These are phyloP conservation scores for Myxozyma mucilagina DNA, from an alignment of 805 yeast genomes.

Conservation along the genomic window DNA sequence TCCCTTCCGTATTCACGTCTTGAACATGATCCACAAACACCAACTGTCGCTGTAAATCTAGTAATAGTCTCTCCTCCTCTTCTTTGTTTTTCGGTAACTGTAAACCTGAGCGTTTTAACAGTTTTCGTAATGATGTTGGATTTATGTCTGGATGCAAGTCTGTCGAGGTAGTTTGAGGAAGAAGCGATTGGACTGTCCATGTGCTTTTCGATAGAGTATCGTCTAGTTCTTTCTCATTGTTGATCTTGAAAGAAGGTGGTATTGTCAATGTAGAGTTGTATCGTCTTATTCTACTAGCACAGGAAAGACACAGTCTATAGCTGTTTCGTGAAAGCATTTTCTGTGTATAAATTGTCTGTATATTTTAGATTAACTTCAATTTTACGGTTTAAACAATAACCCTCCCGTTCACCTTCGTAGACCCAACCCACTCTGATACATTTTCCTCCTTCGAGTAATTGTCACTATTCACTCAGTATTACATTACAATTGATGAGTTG, in stretches of 20 bases:
- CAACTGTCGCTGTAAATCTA: constrained; percentile 42
- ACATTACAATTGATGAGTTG: neutral
- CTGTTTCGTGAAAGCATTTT: too few species aligned
- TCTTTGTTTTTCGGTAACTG: constrained; percentile 28
- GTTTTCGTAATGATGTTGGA: constrained; percentile 33
- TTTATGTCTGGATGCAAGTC: constrained; percentile 17
- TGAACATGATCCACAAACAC: constrained; percentile 43
- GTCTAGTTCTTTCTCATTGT: constrained; percentile 14
- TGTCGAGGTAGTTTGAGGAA: constrained; percentile 1
- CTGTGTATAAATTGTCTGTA: too few species aligned
- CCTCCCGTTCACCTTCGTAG: too few species aligned
- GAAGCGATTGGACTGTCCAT: constrained; percentile 19
- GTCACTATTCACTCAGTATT: neutral
- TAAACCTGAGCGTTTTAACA: constrained; percentile 39
- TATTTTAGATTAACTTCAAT: too few species aligned
- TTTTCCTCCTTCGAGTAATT: neutral
- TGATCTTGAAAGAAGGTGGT: constrained; percentile 2
- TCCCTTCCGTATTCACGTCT: constrained; percentile 39
- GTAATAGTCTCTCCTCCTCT: constrained; percentile 31
- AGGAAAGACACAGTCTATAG: neutral
- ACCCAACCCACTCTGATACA: neutral
- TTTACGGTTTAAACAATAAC: too few species aligned
- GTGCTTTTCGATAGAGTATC: constrained; percentile 5
- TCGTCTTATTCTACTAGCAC: neutral
- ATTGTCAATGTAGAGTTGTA: neutral